These are phyloP conservation scores for Vitis vinifera DNA, from an alignment of 164 flowering plant genomes.

Conservation along the genomic window DNA sequence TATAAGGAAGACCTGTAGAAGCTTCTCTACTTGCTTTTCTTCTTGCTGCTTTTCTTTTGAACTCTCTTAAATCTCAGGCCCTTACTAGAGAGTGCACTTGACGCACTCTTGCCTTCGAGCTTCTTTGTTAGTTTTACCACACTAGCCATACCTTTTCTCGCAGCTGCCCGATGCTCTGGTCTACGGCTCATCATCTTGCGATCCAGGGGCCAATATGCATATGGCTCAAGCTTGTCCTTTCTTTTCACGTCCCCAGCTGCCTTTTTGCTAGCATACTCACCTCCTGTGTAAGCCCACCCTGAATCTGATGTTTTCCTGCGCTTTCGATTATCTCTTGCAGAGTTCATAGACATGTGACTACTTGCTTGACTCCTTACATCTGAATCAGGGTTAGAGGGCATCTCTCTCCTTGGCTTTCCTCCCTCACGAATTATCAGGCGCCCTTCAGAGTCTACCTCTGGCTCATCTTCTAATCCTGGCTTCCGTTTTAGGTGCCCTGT, in stretches of 20 bases:
- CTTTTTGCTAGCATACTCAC: slow-evolving; percentile 84
- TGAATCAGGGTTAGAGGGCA: slow-evolving; percentile 31
- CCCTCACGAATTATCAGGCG: slow-evolving; percentile 74
- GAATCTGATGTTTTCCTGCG: slow-evolving; percentile 65
- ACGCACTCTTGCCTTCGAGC: slow-evolving; percentile 84
- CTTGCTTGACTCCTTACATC: slow-evolving; percentile 56
- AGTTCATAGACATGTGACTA: slow-evolving; percentile 35
- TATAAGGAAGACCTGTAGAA: too few species aligned
- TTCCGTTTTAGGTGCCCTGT: slow-evolving; percentile 45
- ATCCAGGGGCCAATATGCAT: slow-evolving; percentile 99
- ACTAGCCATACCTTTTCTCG: slow-evolving; percentile 85
- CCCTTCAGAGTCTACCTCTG: slow-evolving; percentile 79
- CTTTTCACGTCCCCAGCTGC: slow-evolving; percentile 90
- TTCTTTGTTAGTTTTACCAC: slow-evolving; percentile 83
- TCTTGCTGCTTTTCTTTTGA: slow-evolving; percentile 40
- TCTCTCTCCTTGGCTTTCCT: slow-evolving; percentile 36
- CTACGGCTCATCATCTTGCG: slow-evolving; percentile 96
- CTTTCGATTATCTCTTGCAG: slow-evolving; percentile 41
- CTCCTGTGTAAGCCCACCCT: slow-evolving; percentile 90
- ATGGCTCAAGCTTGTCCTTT: slow-evolving; percentile 96
- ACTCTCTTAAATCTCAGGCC: slow-evolving; percentile 38
- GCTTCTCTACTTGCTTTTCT: slow-evolving; percentile 18
- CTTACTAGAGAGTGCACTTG: slow-evolving; percentile 55
- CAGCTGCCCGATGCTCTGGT: slow-evolving; percentile 82
- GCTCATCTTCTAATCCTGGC: slow-evolving; percentile 69